Evolutionary conservation across 2,329 filamentous ascomycete species (phyloP), one percentile per base, ranked within the genome.

Genomic region (Pseudonectria foliicola): DNA sequence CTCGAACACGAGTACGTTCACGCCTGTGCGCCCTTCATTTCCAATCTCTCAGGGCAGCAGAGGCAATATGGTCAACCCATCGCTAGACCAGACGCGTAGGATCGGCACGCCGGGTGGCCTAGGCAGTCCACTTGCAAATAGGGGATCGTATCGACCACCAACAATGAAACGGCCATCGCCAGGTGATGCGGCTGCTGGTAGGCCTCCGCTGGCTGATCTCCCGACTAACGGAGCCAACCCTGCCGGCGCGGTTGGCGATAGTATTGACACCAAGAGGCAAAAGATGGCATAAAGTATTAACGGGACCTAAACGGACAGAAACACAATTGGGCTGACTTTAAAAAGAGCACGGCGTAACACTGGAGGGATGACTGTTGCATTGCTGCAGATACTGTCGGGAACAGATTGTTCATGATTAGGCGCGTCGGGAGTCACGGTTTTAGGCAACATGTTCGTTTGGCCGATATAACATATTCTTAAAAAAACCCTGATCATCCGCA

Each of bases 61-160:
- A 24, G 63, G 64, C 7, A 68, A 65, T 39, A 53, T 70, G 3
- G 50, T 68, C 28, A 77, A 78, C 45, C 71, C 75, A 4, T 65
- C 71, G 8, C 49, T 78, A 1, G 73, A 75, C 37, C 61, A 71
- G 4, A 52, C 69, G 7, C 66, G 77, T 25, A 69, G 73, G 33
- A 80, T 82, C 36, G 77, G 77, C 1, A 75, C 70, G 0, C 77
- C 77, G 0, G 66, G 65, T 7, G 68, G 60, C 11, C 55, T 62
- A 1, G 65, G 63, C n/a, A 80, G 74, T 52, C 75, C 76, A 10
- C 61, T 78, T 28, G 67, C 62, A 7, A 81, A 80, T 46, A 62
- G 76, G 23, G 63, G 64, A n/a, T 68, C 69, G 44, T 82, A 79
- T 44, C 68, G 68, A 12, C 75, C 75, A 10, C 71, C 71, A 2